Conservation (phyloP, 179 eudicot genomes). For the Camellia oleifera region DNA sequence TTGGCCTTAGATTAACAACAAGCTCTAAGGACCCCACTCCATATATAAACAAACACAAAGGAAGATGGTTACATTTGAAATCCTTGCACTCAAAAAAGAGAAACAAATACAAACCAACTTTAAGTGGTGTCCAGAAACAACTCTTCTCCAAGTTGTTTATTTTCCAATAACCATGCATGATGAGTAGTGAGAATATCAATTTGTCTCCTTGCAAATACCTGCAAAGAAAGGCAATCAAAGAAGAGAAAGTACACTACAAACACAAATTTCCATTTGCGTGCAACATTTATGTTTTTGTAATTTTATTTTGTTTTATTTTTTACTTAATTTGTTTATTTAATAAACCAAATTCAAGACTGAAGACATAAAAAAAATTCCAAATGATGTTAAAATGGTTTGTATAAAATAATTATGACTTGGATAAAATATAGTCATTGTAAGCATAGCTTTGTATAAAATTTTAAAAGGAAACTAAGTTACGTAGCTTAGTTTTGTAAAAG, state of each 20-base stretch:
- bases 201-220: conserved; percentile 68
- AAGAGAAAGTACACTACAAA: not conserved
- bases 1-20: too few relatives aligned
- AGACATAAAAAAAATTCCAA: not conserved
- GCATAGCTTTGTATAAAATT: not conserved
- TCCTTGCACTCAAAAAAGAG: too few relatives aligned
- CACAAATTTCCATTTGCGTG: not conserved
- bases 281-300: not conserved
- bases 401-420: not conserved
- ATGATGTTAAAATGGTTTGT: not conserved
- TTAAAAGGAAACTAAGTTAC: not conserved
- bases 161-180: conserved; percentile 61
- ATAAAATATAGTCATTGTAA: too few relatives aligned
- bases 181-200: conserved; percentile 62
- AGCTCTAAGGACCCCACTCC: too few relatives aligned
- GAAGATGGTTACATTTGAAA: too few relatives aligned
- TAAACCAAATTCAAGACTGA: not conserved
- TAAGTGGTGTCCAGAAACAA: not conserved
- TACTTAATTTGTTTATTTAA: not conserved
- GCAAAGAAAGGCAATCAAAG: conserved; percentile 3
- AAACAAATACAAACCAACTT: not conserved
- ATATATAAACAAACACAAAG: too few relatives aligned
- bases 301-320: not conserved
- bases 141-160: conserved; percentile 63
- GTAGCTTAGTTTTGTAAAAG: not conserved